Percentiles rank a stretch among this genome's conserved stretches.
Conservation (phyloP, 805 yeast genomes). For the Wickerhamomyces queroliae region DNA sequence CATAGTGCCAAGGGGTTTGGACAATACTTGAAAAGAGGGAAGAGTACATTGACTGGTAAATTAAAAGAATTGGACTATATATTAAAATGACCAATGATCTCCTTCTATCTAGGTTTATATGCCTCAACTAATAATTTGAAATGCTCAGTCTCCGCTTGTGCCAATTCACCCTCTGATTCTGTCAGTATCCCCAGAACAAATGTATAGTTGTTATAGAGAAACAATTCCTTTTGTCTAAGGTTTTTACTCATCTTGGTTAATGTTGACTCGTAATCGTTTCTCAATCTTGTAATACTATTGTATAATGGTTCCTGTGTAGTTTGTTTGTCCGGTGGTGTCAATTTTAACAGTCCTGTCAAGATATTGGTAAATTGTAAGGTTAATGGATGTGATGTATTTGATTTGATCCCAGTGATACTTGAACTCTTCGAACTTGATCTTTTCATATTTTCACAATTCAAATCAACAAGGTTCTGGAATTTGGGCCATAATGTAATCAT, state of each 20-base stretch:
- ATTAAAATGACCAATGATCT: too few relatives aligned
- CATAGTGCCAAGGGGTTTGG: constrained; percentile 16
- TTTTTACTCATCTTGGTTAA: constrained; percentile 62
- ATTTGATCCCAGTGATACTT: constrained; percentile 23
- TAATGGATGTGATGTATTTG: constrained; percentile 47
- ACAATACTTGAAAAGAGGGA: constrained; percentile 22
- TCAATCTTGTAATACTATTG: constrained; percentile 58
- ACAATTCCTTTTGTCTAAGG: constrained; percentile 54
- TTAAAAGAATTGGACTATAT: constrained; percentile 16
- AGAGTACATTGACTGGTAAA: constrained; percentile 18
- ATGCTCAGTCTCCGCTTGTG: constrained; percentile 37
- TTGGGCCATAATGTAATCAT: constrained; percentile 79
- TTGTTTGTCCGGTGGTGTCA: constrained; percentile 33
- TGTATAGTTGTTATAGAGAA: constrained; percentile 53
- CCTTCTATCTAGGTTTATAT: constrained; percentile 19
- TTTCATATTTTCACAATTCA: constrained; percentile 67
- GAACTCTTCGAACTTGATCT: constrained; percentile 32
- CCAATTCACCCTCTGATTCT: constrained; percentile 37
- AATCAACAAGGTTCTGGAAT: constrained; percentile 70
- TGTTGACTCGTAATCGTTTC: constrained; percentile 75
- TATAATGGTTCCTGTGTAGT: constrained; percentile 61
- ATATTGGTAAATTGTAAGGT: constrained; percentile 79
- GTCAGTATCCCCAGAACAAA: constrained; percentile 20
- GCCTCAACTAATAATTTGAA: constrained; percentile 40
- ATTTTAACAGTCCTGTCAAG: constrained; percentile 61